A percentile compares a stretch with the other conserved stretches of the same genome.
These are phyloP conservation scores for Tylopilus felleus DNA, from an alignment of 768 basidiomycete genomes.

Conservation along the genomic window DNA sequence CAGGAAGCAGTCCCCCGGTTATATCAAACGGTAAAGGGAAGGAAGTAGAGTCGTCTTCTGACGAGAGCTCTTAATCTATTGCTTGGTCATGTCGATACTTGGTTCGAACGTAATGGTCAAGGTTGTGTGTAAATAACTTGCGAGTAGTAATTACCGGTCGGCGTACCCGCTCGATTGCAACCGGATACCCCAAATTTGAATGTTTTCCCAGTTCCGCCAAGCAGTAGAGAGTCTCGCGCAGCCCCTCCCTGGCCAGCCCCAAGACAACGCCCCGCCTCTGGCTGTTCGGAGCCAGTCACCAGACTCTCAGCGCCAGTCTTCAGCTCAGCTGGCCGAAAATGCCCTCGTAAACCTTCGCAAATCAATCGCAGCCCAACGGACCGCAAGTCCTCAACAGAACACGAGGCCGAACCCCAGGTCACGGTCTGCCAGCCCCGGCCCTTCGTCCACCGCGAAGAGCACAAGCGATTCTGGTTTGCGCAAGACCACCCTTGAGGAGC, in stretches of 20 bases:
- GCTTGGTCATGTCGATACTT: not conserved
- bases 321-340: conserved; percentile 58
- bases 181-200: conserved; percentile 24
- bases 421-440: conserved; percentile 25
- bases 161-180: not conserved
- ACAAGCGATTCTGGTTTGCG: conserved; percentile 26
- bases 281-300: conserved; percentile 38
- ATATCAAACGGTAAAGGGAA: conserved; percentile 56
- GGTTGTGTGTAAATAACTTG: not conserved
- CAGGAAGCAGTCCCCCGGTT: conserved; percentile 2
- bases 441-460: conserved; percentile 18
- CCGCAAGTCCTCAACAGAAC: conserved; percentile 36
- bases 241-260: conserved; percentile 37
- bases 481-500: conserved; percentile 70
- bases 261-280: conserved; percentile 27
- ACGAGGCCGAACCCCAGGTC: conserved; percentile 10
- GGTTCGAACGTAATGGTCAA: not conserved
- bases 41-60: conserved; percentile 36
- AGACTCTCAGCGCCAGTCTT: conserved; percentile 35
- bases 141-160: not conserved
- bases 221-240: conserved; percentile 70
- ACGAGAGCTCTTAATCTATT: conserved; percentile 19
- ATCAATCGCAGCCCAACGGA: conserved; percentile 53
- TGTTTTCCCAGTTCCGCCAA: conserved; percentile 75
- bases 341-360: conserved; percentile 61